Evolutionary conservation across 2,329 filamentous ascomycete species (phyloP).

Genomic region (Epichloe coenophiala): DNA sequence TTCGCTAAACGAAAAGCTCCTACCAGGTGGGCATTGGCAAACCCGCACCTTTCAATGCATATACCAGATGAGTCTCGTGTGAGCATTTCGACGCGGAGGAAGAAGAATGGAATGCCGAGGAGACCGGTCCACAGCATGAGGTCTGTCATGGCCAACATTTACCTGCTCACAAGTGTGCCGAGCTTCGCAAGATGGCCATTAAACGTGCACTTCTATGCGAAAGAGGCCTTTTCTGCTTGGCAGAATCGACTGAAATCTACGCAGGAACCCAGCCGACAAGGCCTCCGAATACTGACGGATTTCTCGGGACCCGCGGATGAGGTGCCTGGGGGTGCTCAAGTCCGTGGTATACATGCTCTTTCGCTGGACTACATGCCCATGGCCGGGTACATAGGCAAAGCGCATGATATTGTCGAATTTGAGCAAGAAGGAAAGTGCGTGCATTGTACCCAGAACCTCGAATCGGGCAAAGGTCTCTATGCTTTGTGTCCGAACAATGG

Average conservation of each 20-base stretch:
- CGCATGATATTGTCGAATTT: conserved; percentile 37
- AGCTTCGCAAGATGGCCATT: conserved; percentile 81
- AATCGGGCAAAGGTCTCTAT: conserved; percentile 36
- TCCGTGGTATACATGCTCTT: conserved; percentile 39
- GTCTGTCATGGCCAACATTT: conserved; percentile 65
- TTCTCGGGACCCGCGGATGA: conserved; percentile 22
- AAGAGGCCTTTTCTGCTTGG: conserved; percentile 61
- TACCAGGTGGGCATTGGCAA: conserved; percentile 77
- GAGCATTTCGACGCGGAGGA: conserved; percentile 34
- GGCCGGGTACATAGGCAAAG: conserved; percentile 41
- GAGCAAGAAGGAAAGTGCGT: conserved; percentile 42
- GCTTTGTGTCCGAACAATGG: conserved; percentile 39
- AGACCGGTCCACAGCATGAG: conserved; percentile 47
- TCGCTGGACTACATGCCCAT: conserved; percentile 41
- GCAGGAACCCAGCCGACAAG: conserved; percentile 30
- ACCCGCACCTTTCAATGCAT: conserved; percentile 68
- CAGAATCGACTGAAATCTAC: conserved; percentile 37
- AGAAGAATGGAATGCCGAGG: conserved; percentile 39
- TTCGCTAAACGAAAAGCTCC: conserved; percentile 4
- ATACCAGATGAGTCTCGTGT: conserved; percentile 54
- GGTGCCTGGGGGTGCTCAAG: conserved; percentile 4
- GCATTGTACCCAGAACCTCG: conserved; percentile 34
- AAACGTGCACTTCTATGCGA: conserved; percentile 61
- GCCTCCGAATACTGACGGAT: conserved; percentile 44
- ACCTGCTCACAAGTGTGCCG: conserved; percentile 62